Evolutionary conservation across 441 rosid genomes (phyloP).

Genomic region (Arabidopsis lyrata): DNA sequence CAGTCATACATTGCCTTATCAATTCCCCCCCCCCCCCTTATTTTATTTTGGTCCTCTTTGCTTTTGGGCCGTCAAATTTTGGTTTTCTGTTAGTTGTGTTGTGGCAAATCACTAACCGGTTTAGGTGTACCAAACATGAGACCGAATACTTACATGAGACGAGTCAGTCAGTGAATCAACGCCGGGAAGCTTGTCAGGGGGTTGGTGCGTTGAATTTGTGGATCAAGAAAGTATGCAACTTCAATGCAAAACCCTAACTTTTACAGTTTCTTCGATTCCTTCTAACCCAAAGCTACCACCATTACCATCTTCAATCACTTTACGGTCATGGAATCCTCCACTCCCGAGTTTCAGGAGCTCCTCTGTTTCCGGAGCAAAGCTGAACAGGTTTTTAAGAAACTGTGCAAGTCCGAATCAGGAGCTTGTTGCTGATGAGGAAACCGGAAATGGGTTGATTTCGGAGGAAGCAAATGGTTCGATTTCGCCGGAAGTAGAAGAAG

Average conservation of each 20-base stretch:
- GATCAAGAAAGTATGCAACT: constrained; percentile 34
- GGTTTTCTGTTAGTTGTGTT: background rate
- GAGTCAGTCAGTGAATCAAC: constrained; percentile 19
- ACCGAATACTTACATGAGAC: constrained; percentile 23
- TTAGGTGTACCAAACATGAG: background rate
- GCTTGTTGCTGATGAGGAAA: constrained; percentile 39
- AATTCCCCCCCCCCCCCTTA: too few species aligned
- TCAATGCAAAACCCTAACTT: constrained; percentile 47
- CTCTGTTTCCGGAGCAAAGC: constrained; percentile 33
- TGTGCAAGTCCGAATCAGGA: constrained; percentile 50
- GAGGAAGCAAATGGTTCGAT: constrained; percentile 25
- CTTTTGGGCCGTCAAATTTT: constrained; percentile 28
- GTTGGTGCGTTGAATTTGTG: background rate
- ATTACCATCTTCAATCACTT: constrained; percentile 37
- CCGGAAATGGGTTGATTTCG: constrained; percentile 25
- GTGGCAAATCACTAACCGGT: constrained; percentile 4
- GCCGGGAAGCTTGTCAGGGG: background rate
- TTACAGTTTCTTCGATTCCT: constrained; percentile 38
- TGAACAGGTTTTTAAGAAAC: constrained; percentile 29
- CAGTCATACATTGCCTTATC: constrained; percentile 42
- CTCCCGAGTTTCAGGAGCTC: constrained; percentile 42
- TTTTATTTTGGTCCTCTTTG: background rate
- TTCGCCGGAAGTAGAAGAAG: constrained; percentile 20
- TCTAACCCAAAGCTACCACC: constrained; percentile 40
- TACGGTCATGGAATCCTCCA: constrained; percentile 22